Evolutionary conservation across 345 rosid genomes (phyloP).

Genomic region (Acer yangbiense): DNA sequence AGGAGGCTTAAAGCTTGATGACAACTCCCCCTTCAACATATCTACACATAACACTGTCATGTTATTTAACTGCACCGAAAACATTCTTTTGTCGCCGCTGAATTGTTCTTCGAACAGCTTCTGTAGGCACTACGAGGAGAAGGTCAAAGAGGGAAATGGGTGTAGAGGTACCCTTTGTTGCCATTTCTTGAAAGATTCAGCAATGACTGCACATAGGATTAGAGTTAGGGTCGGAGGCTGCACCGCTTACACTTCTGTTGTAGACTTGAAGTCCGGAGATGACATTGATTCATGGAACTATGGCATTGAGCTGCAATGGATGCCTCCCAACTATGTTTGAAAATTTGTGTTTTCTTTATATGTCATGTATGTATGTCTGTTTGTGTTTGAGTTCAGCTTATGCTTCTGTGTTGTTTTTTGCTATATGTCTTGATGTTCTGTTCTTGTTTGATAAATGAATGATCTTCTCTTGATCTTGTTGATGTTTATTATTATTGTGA

Average conservation of each 20-base stretch:
- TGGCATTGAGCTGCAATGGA: constrained; percentile 66
- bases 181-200: constrained; percentile 59
- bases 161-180: constrained; percentile 60
- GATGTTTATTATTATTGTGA: not conserved
- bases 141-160: constrained; percentile 28
- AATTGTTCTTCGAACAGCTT: constrained; percentile 53
- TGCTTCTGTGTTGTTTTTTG: not conserved
- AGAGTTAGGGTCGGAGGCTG: constrained; percentile 59
- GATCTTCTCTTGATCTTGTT: not conserved
- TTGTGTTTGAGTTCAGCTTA: not conserved
- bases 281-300: constrained; percentile 43
- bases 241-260: constrained; percentile 54
- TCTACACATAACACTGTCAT: constrained; percentile 59
- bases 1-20: constrained; percentile 54
- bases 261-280: constrained; percentile 33
- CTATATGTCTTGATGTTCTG: not conserved
- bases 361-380: not conserved
- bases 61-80: constrained; percentile 54
- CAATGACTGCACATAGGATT: constrained; percentile 53
- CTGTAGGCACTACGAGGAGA: constrained; percentile 52
- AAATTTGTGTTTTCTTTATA: not conserved
- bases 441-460: not conserved
- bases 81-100: constrained; percentile 46
- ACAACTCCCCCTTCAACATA: constrained; percentile 57
- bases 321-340: constrained; percentile 39